Evolutionary conservation across 2,329 filamentous ascomycete genomes (phyloP), one percentile per base, ranked within the genome.

Genomic region (Alternaria postmessia): DNA sequence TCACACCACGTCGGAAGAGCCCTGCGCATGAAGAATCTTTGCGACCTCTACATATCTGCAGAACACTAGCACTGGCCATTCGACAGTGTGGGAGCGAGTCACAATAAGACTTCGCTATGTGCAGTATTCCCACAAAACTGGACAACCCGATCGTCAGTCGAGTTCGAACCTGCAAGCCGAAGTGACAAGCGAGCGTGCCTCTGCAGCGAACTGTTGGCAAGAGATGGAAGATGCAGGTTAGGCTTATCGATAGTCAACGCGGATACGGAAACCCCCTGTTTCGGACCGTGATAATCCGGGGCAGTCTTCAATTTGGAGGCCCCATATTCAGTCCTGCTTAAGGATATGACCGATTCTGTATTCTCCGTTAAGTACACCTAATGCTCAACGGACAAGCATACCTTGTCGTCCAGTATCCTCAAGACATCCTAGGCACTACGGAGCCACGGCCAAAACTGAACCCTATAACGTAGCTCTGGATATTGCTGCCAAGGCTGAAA

Each of bases 181-280:
- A 47, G 30, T 34, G 18, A 55, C 36, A 32, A n/a, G 34, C 14
- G 41, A 26, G 12, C 36, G 48, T 39, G 32, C 42, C 30, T 28
- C 36, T 20, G 24, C 38, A 11, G 20, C 36, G 48, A 20, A 47
- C 28, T 30, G 39, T 26, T 51, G 16, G 20, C 36, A 59, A 61
- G 52, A 63, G 63, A 52, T 44, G 55, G 51, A 30, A 54, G 30
- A 43, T 16, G 30, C 28, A 49, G 43, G 51, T 57, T 24, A 49
- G 43, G 51, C 62, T 62, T 64, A 63, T 66, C 62, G 62, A 64
- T 66, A 64, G 38, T 48, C 32, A 51, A 7, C 51, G 43, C 41
- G 43, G 42, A 36, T 54, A 32, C 48, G 56, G 56, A 55, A 52
- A 20, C 28, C 48, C 47, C 51, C 42, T 34, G 43, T 20, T 47